These are phyloP conservation scores for Monosporozyma unispora DNA, from an alignment of 805 yeast species.

Conservation along the genomic window DNA sequence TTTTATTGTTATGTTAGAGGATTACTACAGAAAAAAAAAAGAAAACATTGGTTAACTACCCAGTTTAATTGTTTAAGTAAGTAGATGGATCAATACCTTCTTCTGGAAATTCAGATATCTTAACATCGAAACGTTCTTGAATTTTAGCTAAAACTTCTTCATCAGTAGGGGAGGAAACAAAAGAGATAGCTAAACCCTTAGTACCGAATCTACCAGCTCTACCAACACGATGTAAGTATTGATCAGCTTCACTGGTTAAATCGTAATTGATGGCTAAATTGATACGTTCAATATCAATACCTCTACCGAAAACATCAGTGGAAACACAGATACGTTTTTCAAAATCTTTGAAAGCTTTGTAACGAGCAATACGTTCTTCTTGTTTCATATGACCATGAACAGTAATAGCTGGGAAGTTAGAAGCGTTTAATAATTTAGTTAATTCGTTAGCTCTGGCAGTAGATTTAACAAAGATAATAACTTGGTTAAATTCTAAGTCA, in stretches of 20 bases:
- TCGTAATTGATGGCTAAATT: slow-evolving; percentile 97
- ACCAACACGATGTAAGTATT: slow-evolving; percentile 97
- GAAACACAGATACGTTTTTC: slow-evolving; percentile 98
- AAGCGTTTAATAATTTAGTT: slow-evolving; percentile 77
- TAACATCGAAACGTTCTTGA: slow-evolving; percentile 95
- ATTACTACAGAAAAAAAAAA: neutral
- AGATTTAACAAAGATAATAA: slow-evolving; percentile 88
- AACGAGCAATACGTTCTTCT: slow-evolving; percentile 95
- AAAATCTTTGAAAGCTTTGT: slow-evolving; percentile 93
- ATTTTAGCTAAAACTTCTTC: slow-evolving; percentile 84
- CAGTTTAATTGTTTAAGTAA: slow-evolving; percentile 79
- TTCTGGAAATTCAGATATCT: slow-evolving; percentile 90
- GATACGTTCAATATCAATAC: slow-evolving; percentile 98
- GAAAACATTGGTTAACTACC: neutral
- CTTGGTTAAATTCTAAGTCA: slow-evolving; percentile 94
- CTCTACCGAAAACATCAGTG: slow-evolving; percentile 98
- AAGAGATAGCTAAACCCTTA: slow-evolving; percentile 92
- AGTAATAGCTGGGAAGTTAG: slow-evolving; percentile 94
- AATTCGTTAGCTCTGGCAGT: slow-evolving; percentile 87
- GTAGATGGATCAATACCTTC: slow-evolving; percentile 97
- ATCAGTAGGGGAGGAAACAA: slow-evolving; percentile 78
- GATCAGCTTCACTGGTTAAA: slow-evolving; percentile 93
- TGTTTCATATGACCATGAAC: slow-evolving; percentile 94
- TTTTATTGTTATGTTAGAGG: neutral
- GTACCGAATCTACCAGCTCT: slow-evolving; percentile 99